Base-by-base conservation (phyloP, 495 filamentous ascomycete genomes). In the Tetracladium setigerum region DNA sequence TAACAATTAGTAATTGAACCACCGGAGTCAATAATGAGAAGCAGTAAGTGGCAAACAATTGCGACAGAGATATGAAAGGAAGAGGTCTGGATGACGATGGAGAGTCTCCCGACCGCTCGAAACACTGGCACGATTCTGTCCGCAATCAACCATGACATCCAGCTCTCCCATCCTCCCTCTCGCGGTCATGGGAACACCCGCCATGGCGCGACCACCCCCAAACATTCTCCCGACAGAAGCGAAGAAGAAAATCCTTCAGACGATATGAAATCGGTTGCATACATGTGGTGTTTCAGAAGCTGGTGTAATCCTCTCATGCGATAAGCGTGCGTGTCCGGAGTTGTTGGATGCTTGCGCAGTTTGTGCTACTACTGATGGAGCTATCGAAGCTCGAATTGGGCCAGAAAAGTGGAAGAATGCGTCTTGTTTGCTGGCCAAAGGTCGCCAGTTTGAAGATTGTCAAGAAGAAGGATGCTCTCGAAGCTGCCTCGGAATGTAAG, bases 231-330 rank as follows among this genome's bases (percentile, higher is more conserved):
- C 8, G 12, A 10, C 18, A 2, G 41, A 33, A 44, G 33, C 41
- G 48, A 27, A 31, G 22, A 32, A 34, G 41, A 35, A n/a, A 38
- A 38, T 16, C 19, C 14, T 17, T 15, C 19, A 13, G 43, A 24
- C 35, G 40, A 44, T 34, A 16, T 50, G 47, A 50, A 50, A 50
- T 50, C 39, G 39, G 16, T 16, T 15, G 38, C 47, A 18, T 52
- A 58, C 55, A 58, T 42, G 48, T 54, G 48, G 48, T 52, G 55
- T 58, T 58, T 58, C 55, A 46, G 31, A 42, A 16, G 40, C 42
- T 33, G 15, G 37, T 46, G 50, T n/a, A 17, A 46, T 49, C 47
- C 52, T 31, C 33, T 58, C 47, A 52, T 54, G 47, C 55, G 45
- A 40, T 34, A 14, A 35, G 19, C 38, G 22, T 27, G 22, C 22